A percentile compares a stretch with the other conserved stretches of the same genome.
Conservation (phyloP, 805 yeast genomes). For the Metschnikowia reukaufii region DNA sequence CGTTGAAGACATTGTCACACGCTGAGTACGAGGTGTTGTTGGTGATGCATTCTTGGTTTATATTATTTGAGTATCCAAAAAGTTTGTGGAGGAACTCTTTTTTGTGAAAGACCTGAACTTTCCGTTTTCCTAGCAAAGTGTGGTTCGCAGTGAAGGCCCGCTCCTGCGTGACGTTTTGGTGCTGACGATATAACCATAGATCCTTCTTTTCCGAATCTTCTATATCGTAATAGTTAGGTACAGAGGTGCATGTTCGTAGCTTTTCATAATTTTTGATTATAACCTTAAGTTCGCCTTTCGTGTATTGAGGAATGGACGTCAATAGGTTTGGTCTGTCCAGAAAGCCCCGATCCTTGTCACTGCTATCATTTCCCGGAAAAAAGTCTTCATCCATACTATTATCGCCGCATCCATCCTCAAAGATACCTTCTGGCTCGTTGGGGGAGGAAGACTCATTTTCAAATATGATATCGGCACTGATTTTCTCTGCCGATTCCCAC, state of each 20-base stretch:
- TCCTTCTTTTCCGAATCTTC: slow-evolving; percentile 27
- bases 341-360: slow-evolving; percentile 1
- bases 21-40: slow-evolving; percentile 42
- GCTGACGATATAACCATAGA: slow-evolving; percentile 31
- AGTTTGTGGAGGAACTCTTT: slow-evolving; percentile 38
- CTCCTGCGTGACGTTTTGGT: slow-evolving; percentile 34
- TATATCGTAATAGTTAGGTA: slow-evolving; percentile 5
- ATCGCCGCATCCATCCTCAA: slow-evolving; percentile 1
- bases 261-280: slow-evolving; percentile 22
- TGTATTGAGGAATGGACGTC: slow-evolving; percentile 40
- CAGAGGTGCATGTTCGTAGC: slow-evolving; percentile 10
- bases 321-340: slow-evolving; percentile 15
- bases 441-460: slow-evolving; percentile 18
- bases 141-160: slow-evolving; percentile 33
- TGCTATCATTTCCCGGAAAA: neutral
- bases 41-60: slow-evolving; percentile 41
- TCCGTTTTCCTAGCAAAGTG: slow-evolving; percentile 36
- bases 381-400: slow-evolving; percentile 7
- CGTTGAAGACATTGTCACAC: slow-evolving; percentile 35
- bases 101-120: slow-evolving; percentile 41
- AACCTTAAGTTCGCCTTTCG: slow-evolving; percentile 35
- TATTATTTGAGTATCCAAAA: slow-evolving; percentile 39
- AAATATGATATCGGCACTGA: slow-evolving; percentile 37
- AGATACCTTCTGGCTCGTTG: neutral
- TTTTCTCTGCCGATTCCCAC: slow-evolving; percentile 46